Evolutionary conservation across 1,284 basidiomycete genomes (phyloP), one percentile per base, ranked within the genome.

Genomic region (Phellinidium pouzarii): DNA sequence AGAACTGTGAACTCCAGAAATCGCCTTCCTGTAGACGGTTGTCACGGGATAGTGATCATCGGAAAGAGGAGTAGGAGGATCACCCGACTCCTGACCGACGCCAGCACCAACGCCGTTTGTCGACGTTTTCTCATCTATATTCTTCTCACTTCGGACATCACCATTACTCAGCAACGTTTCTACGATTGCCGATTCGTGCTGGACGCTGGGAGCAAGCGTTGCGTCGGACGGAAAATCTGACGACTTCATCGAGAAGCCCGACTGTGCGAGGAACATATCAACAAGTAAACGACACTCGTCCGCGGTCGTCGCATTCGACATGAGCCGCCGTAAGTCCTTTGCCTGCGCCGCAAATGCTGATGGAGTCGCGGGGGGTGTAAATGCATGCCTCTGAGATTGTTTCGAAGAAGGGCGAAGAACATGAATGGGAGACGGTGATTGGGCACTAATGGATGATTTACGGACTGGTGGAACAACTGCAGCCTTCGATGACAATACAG

Each of bases 261-360:
- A 78, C 61, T 80, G 79, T 20, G 79, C 75, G 49, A 94, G 72
- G 66, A 89, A 86, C 71, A 91, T 86, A 59, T 90, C 84, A 38
- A 91, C 74, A 38, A 94, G 79, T 29, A 93, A 71, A 46, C 88
- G 84, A 64, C 91, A 93, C 70, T 94, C 91, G 56, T 87, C 82
- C 37, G 79, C 85, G 27, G 76, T 81, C 1, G 84, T 85, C 14
- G 91, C 90, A 50, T 72, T 75, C 22, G 78, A 70, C n/a, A 94
- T 70, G 52, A 89, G 71, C 22, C 75, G 72, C 23, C 85, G 82
- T 65, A 94, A 75, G 46, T 89, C 84, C 11, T 73, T 70, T 29
- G 83, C 76, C 54, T 82, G 68, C 41, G 69, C 46, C 37, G 69
- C 58, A 42, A 70, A 60, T 11, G 57, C 51, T 9, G 52, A 40